Conservation (phyloP, 225 moss, liverwort and hornwort species). For the Thuidium tamariscinum region DNA sequence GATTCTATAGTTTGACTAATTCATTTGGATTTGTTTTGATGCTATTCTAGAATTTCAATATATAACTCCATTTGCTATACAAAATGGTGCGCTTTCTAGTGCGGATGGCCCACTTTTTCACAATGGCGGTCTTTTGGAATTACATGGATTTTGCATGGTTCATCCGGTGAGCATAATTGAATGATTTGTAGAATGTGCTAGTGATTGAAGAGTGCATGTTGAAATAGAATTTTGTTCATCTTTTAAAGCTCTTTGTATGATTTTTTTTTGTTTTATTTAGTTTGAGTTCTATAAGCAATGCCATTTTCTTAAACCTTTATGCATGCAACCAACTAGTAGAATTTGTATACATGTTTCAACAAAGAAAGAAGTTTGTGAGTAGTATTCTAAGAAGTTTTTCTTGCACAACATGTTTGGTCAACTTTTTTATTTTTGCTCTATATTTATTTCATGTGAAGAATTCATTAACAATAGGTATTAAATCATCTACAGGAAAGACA, state of each 20-base stretch:
- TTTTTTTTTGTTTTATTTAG: no score
- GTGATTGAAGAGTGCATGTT: neutral
- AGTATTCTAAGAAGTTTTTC: no score
- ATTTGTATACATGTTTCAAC: no score
- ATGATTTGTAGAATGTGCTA: fast-evolving
- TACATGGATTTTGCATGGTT: neutral
- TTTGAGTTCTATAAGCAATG: no score
- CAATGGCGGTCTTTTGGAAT: neutral
- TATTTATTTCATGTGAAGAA: fast-evolving
- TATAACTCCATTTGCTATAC: fast-evolving
- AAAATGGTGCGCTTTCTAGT: neutral
- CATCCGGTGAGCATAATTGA: neutral
- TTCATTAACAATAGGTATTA: neutral
- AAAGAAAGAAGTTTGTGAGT: no score
- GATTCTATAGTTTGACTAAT: fast-evolving
- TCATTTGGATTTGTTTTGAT: neutral
- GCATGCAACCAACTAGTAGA: no score
- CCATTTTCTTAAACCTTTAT: no score
- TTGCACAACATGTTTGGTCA: neutral
- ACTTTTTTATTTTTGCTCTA: neutral
- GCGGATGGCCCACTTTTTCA: neutral
- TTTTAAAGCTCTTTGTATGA: no score
- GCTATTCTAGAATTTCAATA: neutral
- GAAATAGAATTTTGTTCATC: no score
- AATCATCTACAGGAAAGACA: neutral